Evolutionary conservation across 2,329 filamentous ascomycete genomes (phyloP).

Genomic region (Colletotrichum sansevieriae): DNA sequence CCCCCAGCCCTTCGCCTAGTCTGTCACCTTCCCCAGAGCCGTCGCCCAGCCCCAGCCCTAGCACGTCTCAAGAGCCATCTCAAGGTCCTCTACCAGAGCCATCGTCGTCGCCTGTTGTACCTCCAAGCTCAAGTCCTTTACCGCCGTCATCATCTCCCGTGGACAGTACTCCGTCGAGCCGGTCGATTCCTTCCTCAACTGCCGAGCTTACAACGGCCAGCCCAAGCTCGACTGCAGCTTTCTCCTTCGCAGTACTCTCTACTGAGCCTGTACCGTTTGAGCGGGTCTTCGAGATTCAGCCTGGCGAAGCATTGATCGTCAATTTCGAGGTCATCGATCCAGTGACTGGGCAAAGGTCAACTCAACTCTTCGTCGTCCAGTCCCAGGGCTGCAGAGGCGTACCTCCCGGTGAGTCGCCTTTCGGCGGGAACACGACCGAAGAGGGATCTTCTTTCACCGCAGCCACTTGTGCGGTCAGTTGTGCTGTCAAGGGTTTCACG

Average conservation of each 20-base stretch:
- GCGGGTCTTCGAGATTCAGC: conserved; percentile 3
- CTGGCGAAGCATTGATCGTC: conserved; percentile 11
- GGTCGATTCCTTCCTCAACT: neutral
- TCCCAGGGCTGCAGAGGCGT: conserved; percentile 18
- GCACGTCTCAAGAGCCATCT: neutral
- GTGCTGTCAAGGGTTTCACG: neutral
- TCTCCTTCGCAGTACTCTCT: conserved; percentile 1
- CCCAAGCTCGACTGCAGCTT: neutral
- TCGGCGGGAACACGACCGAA: neutral
- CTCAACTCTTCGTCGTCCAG: neutral
- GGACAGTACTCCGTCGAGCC: neutral
- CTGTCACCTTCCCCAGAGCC: neutral
- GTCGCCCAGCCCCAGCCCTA: neutral
- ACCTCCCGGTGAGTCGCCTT: conserved; percentile 4
- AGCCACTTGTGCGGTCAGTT: conserved; percentile 11
- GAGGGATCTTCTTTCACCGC: neutral
- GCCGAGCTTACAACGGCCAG: neutral
- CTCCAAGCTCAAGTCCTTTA: neutral
- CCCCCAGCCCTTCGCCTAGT: neutral
- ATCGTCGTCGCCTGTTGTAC: neutral
- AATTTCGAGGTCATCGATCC: neutral
- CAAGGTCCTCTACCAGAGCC: neutral
- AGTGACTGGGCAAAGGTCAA: neutral
- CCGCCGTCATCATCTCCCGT: neutral
- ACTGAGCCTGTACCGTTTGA: neutral